Conservation (phyloP, 495 filamentous ascomycete species). For the Aspergillus nanangensis region DNA sequence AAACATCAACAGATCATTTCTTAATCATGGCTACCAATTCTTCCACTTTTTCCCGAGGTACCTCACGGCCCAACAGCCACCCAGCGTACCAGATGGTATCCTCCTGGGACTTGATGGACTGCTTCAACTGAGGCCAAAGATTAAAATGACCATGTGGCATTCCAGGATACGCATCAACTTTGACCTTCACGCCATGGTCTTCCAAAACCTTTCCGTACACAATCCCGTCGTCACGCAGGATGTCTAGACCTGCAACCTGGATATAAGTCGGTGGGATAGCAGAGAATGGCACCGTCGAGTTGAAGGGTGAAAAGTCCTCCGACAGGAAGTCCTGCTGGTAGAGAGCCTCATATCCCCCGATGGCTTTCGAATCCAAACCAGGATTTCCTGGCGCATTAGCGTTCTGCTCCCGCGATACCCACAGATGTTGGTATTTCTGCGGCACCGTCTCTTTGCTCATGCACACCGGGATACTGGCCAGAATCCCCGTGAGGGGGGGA, state of each 20-base stretch:
- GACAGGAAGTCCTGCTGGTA: constrained; percentile 8
- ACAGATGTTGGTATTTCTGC: constrained; percentile 24
- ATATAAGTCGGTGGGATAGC: constrained; percentile 35
- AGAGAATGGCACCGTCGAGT: constrained; percentile 1
- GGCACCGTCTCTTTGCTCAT: constrained; percentile 14
- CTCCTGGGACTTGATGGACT: constrained; percentile 7
- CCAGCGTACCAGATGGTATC: constrained; percentile 12
- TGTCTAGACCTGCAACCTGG: constrained; percentile 33
- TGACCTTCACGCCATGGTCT: constrained; percentile 30
- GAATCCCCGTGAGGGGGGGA: constrained; percentile 40
- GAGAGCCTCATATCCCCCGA: constrained; percentile 1
- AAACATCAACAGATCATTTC: no score
- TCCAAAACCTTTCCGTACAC: constrained; percentile 30
- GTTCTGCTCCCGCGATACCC: constrained; percentile 36
- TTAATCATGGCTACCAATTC: neutral
- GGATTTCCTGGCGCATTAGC: constrained; percentile 16
- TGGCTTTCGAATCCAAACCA: constrained; percentile 1
- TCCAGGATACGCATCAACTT: constrained; percentile 37
- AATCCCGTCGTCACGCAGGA: constrained; percentile 35
- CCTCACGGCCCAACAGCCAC: constrained; percentile 14
- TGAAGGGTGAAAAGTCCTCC: constrained; percentile 11
- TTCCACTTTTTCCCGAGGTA: constrained; percentile 7
- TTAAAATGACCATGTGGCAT: constrained; percentile 39
- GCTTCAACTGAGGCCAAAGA: constrained; percentile 19
- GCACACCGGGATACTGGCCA: constrained; percentile 35